Evolutionary conservation across 495 filamentous ascomycete species (phyloP).

Genomic region (Podospora anserina): DNA sequence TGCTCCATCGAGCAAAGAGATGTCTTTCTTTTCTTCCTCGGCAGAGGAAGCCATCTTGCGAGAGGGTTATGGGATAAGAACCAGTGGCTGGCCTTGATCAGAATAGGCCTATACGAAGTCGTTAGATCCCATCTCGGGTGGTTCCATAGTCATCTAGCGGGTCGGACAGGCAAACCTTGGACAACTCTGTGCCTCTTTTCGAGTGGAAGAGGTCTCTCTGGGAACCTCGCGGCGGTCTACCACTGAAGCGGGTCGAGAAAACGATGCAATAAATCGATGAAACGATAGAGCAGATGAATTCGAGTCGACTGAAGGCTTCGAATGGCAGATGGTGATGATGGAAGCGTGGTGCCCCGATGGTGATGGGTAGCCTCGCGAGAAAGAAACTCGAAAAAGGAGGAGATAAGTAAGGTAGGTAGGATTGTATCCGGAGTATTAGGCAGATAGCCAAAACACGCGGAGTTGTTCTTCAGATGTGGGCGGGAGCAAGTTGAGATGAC

Average conservation of each 20-base stretch:
- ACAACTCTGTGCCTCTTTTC: not conserved
- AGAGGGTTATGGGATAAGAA: not conserved
- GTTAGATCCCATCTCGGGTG: not conserved
- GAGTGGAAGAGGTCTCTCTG: not conserved
- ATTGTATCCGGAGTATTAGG: not conserved
- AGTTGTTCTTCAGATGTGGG: not conserved
- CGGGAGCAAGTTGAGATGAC: not conserved
- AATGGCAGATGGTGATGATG: not conserved
- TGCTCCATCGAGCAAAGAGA: constrained; percentile 83
- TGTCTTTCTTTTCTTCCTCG: constrained; percentile 64
- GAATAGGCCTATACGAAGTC: not conserved
- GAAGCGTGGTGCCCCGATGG: not conserved
- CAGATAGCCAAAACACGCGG: not conserved
- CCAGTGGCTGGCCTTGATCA: not conserved
- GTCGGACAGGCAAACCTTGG: not conserved
- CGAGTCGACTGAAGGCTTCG: not conserved
- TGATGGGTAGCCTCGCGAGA: not conserved
- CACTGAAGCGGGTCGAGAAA: not conserved
- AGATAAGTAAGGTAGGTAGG: not conserved
- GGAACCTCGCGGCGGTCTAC: not conserved
- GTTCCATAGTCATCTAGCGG: not conserved
- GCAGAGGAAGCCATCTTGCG: constrained; percentile 15
- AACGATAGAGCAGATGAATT: not conserved
- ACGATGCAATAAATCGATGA: not conserved
- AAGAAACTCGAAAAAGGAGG: not conserved